Conservation (phyloP, 2,329 filamentous ascomycete species). For the Colletotrichum sp. region DNA sequence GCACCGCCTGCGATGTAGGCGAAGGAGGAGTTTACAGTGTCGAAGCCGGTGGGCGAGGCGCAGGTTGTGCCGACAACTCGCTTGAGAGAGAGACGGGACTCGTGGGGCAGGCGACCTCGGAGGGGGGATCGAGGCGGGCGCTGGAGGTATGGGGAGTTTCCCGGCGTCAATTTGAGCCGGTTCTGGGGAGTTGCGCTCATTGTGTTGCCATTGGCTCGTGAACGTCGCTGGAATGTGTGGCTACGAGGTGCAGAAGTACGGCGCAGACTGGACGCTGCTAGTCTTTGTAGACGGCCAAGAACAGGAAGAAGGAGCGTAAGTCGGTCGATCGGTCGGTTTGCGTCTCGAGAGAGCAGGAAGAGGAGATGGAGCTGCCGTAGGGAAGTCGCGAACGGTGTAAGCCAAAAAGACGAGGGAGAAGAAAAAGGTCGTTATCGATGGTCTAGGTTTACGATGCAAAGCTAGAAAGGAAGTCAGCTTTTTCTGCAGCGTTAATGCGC, state of each 20-base stretch:
- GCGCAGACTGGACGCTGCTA: background rate
- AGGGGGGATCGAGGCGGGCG: slow-evolving; percentile 69
- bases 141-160: slow-evolving; percentile 73
- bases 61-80: slow-evolving; percentile 93
- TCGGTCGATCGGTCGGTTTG: background rate
- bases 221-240: slow-evolving; percentile 4
- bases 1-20: slow-evolving; percentile 93
- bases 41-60: slow-evolving; percentile 83
- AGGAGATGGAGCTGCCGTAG: background rate
- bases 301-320: background rate
- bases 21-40: slow-evolving; percentile 78
- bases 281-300: background rate
- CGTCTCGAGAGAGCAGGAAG: background rate
- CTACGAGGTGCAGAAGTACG: slow-evolving; percentile 2
- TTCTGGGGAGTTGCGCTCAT: slow-evolving; percentile 66
- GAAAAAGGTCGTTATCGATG: background rate
- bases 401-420: background rate
- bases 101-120: slow-evolving; percentile 50
- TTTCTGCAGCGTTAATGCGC: background rate
- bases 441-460: slow-evolving; percentile 8
- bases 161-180: slow-evolving; percentile 74
- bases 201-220: slow-evolving; percentile 55
- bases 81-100: slow-evolving; percentile 73
- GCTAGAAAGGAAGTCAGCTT: slow-evolving; percentile 5
- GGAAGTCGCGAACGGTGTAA: background rate